phyloP scores from a whole-genome alignment of 169 alveolate genomes.

The Eimeria zaria region DNA sequence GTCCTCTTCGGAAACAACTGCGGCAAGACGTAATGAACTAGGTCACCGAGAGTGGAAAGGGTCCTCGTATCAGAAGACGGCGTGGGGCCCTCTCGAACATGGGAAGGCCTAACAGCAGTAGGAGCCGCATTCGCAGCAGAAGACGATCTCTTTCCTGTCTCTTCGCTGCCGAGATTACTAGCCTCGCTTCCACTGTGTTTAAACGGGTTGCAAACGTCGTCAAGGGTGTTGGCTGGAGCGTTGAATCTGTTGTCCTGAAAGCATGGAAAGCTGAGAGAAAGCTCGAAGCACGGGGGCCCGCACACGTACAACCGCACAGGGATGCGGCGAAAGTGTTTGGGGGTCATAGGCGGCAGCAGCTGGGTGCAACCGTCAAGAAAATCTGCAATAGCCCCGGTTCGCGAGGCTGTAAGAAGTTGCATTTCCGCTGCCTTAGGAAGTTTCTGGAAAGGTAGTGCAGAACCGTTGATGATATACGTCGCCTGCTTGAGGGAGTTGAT shows the following conservation, averaged over 20 bases:
- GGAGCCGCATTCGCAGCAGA: neutral
- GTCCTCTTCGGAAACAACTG: conserved; percentile 78
- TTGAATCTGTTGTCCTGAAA: neutral
- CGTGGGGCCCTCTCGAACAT: neutral
- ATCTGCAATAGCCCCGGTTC: conserved; percentile 35
- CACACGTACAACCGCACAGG: conserved; percentile 68
- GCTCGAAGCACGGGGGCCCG: conserved; percentile 64
- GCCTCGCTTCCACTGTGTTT: neutral
- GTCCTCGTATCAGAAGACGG: neutral
- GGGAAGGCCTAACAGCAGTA: conserved; percentile 3
- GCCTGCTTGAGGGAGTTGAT: conserved; percentile 76
- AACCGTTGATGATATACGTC: conserved; percentile 74
- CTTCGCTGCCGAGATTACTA: neutral
- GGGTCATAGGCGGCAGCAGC: conserved; percentile 59
- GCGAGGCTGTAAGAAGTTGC: conserved; percentile 70
- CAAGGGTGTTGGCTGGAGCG: neutral
- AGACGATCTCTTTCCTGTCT: neutral
- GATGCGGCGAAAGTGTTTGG: conserved; percentile 42
- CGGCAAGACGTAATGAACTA: conserved; percentile 64
- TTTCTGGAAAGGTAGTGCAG: conserved; percentile 76
- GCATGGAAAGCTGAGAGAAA: conserved; percentile 80
- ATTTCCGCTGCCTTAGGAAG: conserved; percentile 76
- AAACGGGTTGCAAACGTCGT: conserved; percentile 7
- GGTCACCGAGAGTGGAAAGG: conserved; percentile 78
- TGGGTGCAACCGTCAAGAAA: conserved; percentile 59